Base-by-base conservation (phyloP, 345 rosid genomes). In the Kernera saxatilis region DNA sequence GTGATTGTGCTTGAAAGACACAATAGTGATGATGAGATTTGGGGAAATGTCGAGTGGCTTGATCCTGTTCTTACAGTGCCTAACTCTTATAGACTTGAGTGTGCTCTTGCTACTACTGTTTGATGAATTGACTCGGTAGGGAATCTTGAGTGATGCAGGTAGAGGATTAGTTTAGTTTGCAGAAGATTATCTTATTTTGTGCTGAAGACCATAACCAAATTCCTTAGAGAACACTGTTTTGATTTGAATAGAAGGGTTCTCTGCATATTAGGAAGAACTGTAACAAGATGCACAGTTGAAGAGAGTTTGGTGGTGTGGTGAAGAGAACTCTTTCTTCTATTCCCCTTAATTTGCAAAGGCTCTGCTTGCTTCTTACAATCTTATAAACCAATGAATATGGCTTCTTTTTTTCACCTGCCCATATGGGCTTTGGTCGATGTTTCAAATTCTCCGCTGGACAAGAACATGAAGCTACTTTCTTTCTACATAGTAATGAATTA, bases 31-130 rank as follows among this genome's bases (percentile, higher is more conserved):
- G 40, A 30, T 1, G 25, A 54, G 13, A 32, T 54, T 30, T 54
- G 39, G 59, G 39, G 59, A 15, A 10, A 17, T 0, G 25, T 54
- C 21, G 60, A 54, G 60, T 9, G 40, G 60, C 4, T 9, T 30
- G 60, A 17, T 30, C 39, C 21, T 54, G 60, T 30, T 19, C 40
- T 54, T 15, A 30, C 13, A 2, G 14, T 10, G 4, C 2, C 3
- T 2, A 1, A 2, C 5, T 12, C 8, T 25, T 51, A 3, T 7
- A n/a, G 5, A 1, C 2, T 22, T 4, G 6, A 14, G 19, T n/a
- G 17, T 40, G 56, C 17, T 26, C 11, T 25, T 26, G 33, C 19
- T 29, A 79, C 76, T 77, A 80, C 82, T 72, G 83, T 88, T 66
- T 50, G 66, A 32, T 37, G 45, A 40, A 13, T 40, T 3, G 45